A percentile compares a stretch with the other conserved stretches of the same genome.
Conservation (phyloP, 1,139 yeast genomes). For the Blastobotrys serpentis region DNA sequence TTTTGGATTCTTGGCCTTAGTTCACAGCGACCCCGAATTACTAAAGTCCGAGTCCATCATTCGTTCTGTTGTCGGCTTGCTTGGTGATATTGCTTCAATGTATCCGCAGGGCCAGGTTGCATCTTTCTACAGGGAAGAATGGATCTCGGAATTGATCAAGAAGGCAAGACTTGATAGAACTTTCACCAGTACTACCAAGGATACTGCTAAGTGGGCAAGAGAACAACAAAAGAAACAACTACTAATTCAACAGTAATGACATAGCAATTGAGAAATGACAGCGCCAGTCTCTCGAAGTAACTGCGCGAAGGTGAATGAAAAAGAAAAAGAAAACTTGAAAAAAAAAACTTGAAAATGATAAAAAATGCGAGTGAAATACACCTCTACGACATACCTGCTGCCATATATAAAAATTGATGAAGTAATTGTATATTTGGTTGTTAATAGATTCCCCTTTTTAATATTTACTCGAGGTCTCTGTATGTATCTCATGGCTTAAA, state of each 20-base stretch:
- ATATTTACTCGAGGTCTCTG: too few relatives aligned
- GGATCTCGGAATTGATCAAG: conserved; percentile 78
- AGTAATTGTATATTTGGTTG: background rate
- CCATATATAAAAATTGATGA: background rate
- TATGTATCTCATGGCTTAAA: too few relatives aligned
- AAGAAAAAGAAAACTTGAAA: background rate
- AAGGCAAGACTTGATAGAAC: conserved; percentile 63
- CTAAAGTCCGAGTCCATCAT: conserved; percentile 63
- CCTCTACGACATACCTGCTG: background rate
- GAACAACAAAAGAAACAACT: conserved; percentile 62
- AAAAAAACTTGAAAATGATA: background rate
- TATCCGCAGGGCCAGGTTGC: conserved; percentile 73
- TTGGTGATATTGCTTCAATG: conserved; percentile 92
- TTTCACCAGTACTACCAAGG: conserved; percentile 67
- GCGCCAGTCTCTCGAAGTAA: too few relatives aligned
- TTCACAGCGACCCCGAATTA: conserved; percentile 61
- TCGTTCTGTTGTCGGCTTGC: conserved; percentile 77
- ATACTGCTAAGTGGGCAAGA: conserved; percentile 95
- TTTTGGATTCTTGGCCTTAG: conserved; percentile 62
- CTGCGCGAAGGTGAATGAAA: background rate
- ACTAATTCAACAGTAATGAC: background rate
- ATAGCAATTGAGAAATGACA: too few relatives aligned
- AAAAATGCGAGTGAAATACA: background rate
- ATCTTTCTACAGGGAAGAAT: conserved; percentile 61
- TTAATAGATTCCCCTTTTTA: background rate